Evolutionary conservation across 805 yeast genomes (phyloP), one percentile per base, ranked within the genome.

Genomic region (Sugiyamaella mastotermitis): DNA sequence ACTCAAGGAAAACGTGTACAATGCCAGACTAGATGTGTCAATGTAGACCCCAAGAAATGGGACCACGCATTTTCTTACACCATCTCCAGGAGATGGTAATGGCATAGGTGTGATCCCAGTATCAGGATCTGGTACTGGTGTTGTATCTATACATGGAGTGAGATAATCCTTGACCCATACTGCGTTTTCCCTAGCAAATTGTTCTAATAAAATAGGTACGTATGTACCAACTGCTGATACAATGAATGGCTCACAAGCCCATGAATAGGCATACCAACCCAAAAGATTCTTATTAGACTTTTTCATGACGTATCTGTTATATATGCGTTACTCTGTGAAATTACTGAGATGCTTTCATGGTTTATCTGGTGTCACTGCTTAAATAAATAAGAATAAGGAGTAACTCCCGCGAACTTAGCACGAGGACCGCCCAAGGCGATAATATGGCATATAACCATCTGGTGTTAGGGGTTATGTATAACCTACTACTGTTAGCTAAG

Each of bases 221-320:
- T 80, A 83, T 0, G 90, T 81, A 0, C 88, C 80, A 4, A 83
- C 80, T 2, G 82, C 87, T 27, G 84, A 76, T 5, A 83, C 92
- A 3, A 81, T 71, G 52, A 82, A 83, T 0, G 92, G 92, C 55
- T 83, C 94, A 15, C 83, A 75, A 1, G 88, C 87, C 71, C 83
- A 78, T 2, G 80, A 66, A 47, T 76, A 79, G 5, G 78, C 62
- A 52, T 77, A 76, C 88, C 88, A 64, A 3, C 88, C 90, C 24
- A 66, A 48, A 2, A 79, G 65, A 46, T 74, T 78, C 17, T 25
- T 19, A 8, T 24, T 6, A 5, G 33, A 18, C 33, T n/a, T n/a
- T n/a, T n/a, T n/a, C n/a, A n/a, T n/a, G n/a, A n/a, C n/a, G n/a
- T n/a, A n/a, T n/a, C n/a, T n/a, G n/a, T n/a, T n/a, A n/a, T n/a